Base-by-base conservation (phyloP, 352 stramenopile genomes). In the Globisporangium irregulare region DNA sequence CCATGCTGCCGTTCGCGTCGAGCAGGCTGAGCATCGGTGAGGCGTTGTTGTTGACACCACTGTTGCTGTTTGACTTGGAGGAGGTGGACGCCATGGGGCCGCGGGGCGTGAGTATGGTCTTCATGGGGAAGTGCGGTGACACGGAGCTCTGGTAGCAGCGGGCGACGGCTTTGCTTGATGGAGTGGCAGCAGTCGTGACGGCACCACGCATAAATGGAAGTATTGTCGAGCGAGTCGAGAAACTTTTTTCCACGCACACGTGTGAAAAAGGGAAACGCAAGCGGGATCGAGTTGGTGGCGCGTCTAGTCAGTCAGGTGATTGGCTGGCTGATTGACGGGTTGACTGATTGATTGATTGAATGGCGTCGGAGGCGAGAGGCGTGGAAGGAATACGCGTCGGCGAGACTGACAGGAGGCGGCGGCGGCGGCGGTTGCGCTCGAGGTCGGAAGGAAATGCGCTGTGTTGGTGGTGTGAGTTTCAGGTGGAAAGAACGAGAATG, bases 81-180 rank as follows among this genome's bases (percentile, higher is more conserved):
- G 54, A 15, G 12, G 24, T 4, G 15, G 51, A 24, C 9, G 51
- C 46, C 64, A 69, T 57, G 7, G 54, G 20, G 7, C 66, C 59
- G 36, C 66, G 27, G 5, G 51, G 59, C 22, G 66, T 67, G 36
- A 71, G 53, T 59, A 63, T 71, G 27, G 66, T 71, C 66, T 71
- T 71, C 66, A 71, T 71, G 6, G 66, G 59, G 59, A 67, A 71
- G 22, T 71, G 66, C 27, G 66, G 59, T 12, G 59, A 48, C 50
- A 71, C 59, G 34, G 66, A 67, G 59, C 66, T 71, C 51, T 66
- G 59, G 51, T 71, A 71, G 27, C 50, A 58, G n/a, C n/a, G 25
- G 3, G 56, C 18, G 59, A 25, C 22, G 25, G 38, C 38, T 46
- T 46, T 46, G 12, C 38, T 46, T 46, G 38, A 46, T 46, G 22